Conservation (phyloP, 345 rosid genomes). For the Odontarrhena argentea region DNA sequence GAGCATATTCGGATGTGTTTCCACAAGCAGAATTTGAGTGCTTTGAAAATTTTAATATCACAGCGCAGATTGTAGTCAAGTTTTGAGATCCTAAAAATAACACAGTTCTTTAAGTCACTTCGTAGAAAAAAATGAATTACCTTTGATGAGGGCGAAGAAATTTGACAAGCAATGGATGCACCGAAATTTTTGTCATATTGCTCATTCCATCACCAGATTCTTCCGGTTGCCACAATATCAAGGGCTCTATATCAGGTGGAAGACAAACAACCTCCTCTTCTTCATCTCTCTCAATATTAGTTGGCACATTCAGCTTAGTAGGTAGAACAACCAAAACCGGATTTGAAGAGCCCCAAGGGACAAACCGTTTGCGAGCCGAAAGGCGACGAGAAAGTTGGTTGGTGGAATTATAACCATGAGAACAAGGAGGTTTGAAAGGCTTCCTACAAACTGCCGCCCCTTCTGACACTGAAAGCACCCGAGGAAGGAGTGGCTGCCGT, state of each 20-base stretch:
- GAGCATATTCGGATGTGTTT: conserved; percentile 18
- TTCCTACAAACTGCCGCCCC: conserved; percentile 92
- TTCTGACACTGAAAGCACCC: conserved; percentile 80
- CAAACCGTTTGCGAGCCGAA: conserved; percentile 83
- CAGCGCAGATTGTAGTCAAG: conserved; percentile 4
- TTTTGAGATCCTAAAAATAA: conserved; percentile 12
- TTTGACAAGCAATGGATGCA: conserved; percentile 82
- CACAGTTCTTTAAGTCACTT: conserved; percentile 17
- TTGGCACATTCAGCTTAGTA: conserved; percentile 38
- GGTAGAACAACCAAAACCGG: conserved; percentile 61
- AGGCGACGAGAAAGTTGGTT: conserved; percentile 81
- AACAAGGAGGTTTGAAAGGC: conserved; percentile 89
- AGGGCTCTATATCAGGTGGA: conserved; percentile 82
- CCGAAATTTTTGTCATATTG: conserved; percentile 51
- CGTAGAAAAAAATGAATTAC: conserved; percentile 46
- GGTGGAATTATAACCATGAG: conserved; percentile 57
- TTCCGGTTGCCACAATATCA: conserved; percentile 85
- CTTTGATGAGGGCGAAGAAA: conserved; percentile 99
- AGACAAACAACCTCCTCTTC: conserved; percentile 64
- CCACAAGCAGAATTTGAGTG: conserved; percentile 6
- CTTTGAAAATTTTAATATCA: neutral
- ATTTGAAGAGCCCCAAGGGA: conserved; percentile 86
- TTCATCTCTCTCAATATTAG: conserved; percentile 40
- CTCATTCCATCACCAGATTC: conserved; percentile 49
- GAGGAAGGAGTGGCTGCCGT: conserved; percentile 84